Evolutionary conservation across 202 grass and related monocot genomes (phyloP).

Genomic region (Alloteropsis angusta): DNA sequence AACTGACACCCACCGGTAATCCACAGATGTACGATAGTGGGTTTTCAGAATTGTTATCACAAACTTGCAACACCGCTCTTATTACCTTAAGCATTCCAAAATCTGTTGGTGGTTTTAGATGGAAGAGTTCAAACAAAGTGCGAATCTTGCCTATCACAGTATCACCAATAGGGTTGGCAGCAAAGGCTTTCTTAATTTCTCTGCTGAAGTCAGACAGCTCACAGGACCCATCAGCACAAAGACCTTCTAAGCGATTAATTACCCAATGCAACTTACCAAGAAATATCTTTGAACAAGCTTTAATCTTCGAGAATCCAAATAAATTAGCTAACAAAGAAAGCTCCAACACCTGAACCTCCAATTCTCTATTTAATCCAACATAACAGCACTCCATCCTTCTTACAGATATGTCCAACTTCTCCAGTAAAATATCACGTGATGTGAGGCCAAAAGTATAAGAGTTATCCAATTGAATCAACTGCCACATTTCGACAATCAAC

Average conservation of each 20-base stretch:
- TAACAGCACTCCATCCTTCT: constrained; percentile 64
- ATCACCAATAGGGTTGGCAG: not conserved
- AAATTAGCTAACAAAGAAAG: constrained; percentile 51
- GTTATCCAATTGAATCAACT: constrained; percentile 30
- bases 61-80: constrained; percentile 46
- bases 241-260: constrained; percentile 44
- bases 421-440: constrained; percentile 44
- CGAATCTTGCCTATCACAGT: constrained; percentile 13
- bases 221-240: constrained; percentile 37
- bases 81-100: constrained; percentile 49
- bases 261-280: constrained; percentile 42
- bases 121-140: constrained; percentile 54
- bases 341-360: constrained; percentile 67
- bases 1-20: constrained; percentile 66
- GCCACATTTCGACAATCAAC: constrained; percentile 49
- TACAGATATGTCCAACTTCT: constrained; percentile 55
- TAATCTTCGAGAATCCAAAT: constrained; percentile 38
- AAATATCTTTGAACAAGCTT: constrained; percentile 27
- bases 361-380: constrained; percentile 41
- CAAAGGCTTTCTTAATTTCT: constrained; percentile 50
- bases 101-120: constrained; percentile 30
- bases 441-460: constrained; percentile 32
- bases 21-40: constrained; percentile 48
- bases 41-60: constrained; percentile 59
- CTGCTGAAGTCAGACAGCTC: constrained; percentile 59